Evolutionary conservation across 495 filamentous ascomycete genomes (phyloP), one percentile per base, ranked within the genome.

Genomic region (Penicillium soppii): DNA sequence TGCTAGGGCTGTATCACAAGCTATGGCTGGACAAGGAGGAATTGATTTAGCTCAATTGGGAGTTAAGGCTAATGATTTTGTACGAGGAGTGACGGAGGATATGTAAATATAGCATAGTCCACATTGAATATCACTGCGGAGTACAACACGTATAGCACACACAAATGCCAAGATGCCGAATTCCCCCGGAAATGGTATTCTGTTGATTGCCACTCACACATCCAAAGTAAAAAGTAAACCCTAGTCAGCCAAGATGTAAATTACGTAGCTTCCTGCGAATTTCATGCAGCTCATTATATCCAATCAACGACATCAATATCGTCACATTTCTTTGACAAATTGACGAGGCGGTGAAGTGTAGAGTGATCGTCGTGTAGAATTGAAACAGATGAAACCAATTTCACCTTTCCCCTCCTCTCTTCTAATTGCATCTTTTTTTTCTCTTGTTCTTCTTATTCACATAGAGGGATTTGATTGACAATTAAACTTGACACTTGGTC

Each of bases 1-100:
- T 36, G 69, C 77, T 58, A 69, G 73, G 47, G 76, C 74, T 37
- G 75, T 81, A 62, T 76, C 77, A 32, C 59, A 60, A 44, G 75
- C 69, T 26, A 68, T 82, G 70, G 69, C 67, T 16, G 73, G 72
- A 2, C 64, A 72, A 13, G 66, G 62, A 47, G 73, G 72, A 7
- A 58, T 82, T 22, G 75, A 84, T 67, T 45, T 83, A 50, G 68
- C 59, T 7, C 65, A 69, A 54, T 49, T 82, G 53, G 75, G 74
- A 10, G 63, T 69, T 30, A 66, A 46, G 61, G 74, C 70, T n/a
- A 61, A 67, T 42, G 68, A 75, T 13, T 75, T 72, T 63, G 74
- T 77, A 25, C 67, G 74, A 35, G 64, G 58, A 21, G 63, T 70
- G 40, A 77, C 72, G 26, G 61, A 63, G 22, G 73, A 67, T 32